A percentile compares a stretch with the other conserved stretches of the same genome.
Conservation (phyloP, 257 asterid species). For the Solanum ahanhuiri region DNA sequence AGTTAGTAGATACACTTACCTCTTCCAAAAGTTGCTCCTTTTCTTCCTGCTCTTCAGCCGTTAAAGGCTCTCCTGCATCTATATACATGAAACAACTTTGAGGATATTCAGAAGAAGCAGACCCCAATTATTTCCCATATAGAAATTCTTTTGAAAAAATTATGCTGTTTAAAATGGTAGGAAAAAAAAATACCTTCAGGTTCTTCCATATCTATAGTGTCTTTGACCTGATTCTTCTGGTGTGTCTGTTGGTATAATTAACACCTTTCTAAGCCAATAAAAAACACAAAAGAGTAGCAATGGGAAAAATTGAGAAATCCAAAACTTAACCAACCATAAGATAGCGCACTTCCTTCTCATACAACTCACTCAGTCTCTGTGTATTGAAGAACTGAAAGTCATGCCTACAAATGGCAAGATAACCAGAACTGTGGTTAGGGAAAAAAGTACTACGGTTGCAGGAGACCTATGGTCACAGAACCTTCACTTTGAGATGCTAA, state of each 20-base stretch:
- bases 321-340: slow-evolving; percentile 63
- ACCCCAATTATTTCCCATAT: slow-evolving; percentile 9
- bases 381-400: slow-evolving; percentile 98
- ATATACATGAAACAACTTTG: not conserved
- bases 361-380: slow-evolving; percentile 86
- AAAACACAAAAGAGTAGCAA: not conserved
- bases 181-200: slow-evolving; percentile 47
- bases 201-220: slow-evolving; percentile 85
- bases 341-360: slow-evolving; percentile 96
- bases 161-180: not conserved
- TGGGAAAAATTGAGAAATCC: not conserved
- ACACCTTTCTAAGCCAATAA: slow-evolving; percentile 1
- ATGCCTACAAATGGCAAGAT: slow-evolving; percentile 41
- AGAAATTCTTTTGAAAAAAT: not conserved
- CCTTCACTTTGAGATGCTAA: not conserved
- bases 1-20: too few species aligned
- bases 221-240: slow-evolving; percentile 84
- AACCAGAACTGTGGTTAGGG: not conserved
- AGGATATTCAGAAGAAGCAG: not conserved
- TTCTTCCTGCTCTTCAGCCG: slow-evolving; percentile 97
- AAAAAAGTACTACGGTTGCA: not conserved
- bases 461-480: not conserved
- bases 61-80: slow-evolving; percentile 95
- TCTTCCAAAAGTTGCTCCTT: slow-evolving; percentile 81
- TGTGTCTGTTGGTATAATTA: slow-evolving; percentile 46